Evolutionary conservation across 192 early-diverging fungal species (phyloP), one percentile per base, ranked within the genome.

Genomic region (Coemansia sp.): DNA sequence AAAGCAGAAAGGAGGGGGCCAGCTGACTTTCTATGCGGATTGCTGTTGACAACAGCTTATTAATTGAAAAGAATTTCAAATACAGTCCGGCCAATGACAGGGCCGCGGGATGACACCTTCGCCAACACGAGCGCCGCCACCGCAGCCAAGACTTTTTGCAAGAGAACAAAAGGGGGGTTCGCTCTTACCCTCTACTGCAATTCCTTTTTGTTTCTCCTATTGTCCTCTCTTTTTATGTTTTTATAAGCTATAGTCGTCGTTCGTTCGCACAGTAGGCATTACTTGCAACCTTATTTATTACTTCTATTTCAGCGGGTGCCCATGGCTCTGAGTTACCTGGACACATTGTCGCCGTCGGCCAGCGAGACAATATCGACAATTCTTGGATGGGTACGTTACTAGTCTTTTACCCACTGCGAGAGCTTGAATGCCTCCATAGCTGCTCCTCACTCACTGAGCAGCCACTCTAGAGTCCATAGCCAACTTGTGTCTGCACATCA

Each of bases 371-470:
- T 75, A 54, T 75, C 72, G 24, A 40, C 66, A n/a, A 19, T 53
- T 8, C 57, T 75, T 3, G 72, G 72, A 5, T 75, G 72, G 72
- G 72, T 75, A 69, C 15, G 58, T 54, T 38, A 21, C 11, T 15
- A 10, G 48, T 34, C 11, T 21, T 42, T 7, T 27, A 17, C 9
- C n/a, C 10, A 59, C 7, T 1, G 38, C 41, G 41, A 42, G 41
- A 3, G 3, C 41, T 32, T 32, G 29, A 32, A 7, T 32, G 29
- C 29, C 29, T 32, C 29, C 7, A 7, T 32, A n/a, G n/a, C n/a
- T n/a, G n/a, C n/a, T n/a, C n/a, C n/a, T n/a, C 21, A n/a, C n/a
- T n/a, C n/a, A 22, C 24, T 22, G 24, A 19, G 24, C 21, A 50
- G 42, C 9, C 14, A 36, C 38, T 52, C 24, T 34, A 43, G 14